These are phyloP conservation scores for Rubus parviflorus DNA, from an alignment of 306 rosid genomes.

Conservation along the genomic window DNA sequence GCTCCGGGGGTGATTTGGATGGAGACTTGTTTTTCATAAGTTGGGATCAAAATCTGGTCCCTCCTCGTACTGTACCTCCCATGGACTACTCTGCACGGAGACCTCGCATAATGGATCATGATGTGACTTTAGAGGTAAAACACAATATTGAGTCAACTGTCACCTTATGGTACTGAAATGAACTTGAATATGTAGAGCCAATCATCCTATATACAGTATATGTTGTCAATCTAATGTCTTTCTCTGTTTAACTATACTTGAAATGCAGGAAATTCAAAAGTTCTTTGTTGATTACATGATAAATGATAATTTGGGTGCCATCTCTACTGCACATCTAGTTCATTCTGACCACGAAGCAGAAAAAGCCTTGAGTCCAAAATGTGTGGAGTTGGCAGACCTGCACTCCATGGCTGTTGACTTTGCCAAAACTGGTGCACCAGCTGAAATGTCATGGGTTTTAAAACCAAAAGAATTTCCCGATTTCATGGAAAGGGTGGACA, in stretches of 20 bases:
- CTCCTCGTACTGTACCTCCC: conserved; percentile 56
- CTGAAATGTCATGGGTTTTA: conserved; percentile 75
- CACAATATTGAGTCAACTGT: conserved; percentile 1
- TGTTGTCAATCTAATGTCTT: conserved; percentile 18
- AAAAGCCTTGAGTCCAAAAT: conserved; percentile 66
- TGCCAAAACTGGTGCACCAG: conserved; percentile 96
- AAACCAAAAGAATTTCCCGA: conserved; percentile 83
- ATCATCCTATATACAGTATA: neutral
- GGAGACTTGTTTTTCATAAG: conserved; percentile 88
- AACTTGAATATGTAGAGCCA: neutral
- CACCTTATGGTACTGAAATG: neutral
- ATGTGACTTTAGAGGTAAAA: conserved; percentile 74
- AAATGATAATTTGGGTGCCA: conserved; percentile 88
- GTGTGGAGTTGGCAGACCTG: conserved; percentile 71
- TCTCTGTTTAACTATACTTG: conserved; percentile 16
- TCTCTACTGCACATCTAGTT: conserved; percentile 91
- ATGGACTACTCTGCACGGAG: conserved; percentile 88
- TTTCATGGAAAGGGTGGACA: conserved; percentile 85
- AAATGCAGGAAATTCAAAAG: conserved; percentile 74
- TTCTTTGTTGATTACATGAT: conserved; percentile 94
- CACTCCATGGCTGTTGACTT: conserved; percentile 98
- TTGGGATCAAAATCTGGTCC: conserved; percentile 77
- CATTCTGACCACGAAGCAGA: conserved; percentile 79
- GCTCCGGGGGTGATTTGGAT: conserved; percentile 98
- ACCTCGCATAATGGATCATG: conserved; percentile 82